These are phyloP conservation scores for Camelina laxa DNA, from an alignment of 345 rosid species.

Conservation along the genomic window DNA sequence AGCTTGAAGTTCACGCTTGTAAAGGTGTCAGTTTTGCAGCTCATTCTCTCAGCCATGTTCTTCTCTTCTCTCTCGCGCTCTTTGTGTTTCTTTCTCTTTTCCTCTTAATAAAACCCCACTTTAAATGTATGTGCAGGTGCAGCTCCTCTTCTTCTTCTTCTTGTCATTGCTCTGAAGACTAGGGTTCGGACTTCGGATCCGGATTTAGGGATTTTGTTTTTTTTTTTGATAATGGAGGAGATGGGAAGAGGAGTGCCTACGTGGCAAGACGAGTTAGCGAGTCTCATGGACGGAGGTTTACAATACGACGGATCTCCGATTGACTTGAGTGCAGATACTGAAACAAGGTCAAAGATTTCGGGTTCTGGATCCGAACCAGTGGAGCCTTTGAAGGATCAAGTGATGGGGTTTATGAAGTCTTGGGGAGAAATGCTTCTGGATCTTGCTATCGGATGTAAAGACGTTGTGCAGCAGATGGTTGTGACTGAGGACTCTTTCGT, in stretches of 20 bases:
- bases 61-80: conserved; percentile 38
- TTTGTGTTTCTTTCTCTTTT: conserved; percentile 20
- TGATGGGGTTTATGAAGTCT: conserved; percentile 72
- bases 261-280: conserved; percentile 80
- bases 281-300: conserved; percentile 58
- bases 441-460: conserved; percentile 76
- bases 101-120: not conserved
- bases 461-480: conserved; percentile 67
- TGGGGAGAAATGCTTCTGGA: conserved; percentile 93
- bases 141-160: conserved; percentile 24
- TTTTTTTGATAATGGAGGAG: conserved; percentile 58
- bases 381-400: conserved; percentile 75
- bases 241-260: conserved; percentile 52
- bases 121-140: conserved; percentile 14
- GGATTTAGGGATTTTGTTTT: conserved; percentile 30
- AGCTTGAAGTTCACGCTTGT: conserved; percentile 65
- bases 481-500: conserved; percentile 73
- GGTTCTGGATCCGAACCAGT: conserved; percentile 37
- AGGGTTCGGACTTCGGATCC: conserved; percentile 1
- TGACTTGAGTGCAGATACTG: conserved; percentile 40
- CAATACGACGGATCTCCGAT: conserved; percentile 53
- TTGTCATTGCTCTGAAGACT: conserved; percentile 14
- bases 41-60: conserved; percentile 34
- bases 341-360: conserved; percentile 34
- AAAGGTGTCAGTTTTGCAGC: conserved; percentile 53